These are phyloP conservation scores for Daldinia sp. DNA, from an alignment of 2,329 filamentous ascomycete species.

Conservation along the genomic window DNA sequence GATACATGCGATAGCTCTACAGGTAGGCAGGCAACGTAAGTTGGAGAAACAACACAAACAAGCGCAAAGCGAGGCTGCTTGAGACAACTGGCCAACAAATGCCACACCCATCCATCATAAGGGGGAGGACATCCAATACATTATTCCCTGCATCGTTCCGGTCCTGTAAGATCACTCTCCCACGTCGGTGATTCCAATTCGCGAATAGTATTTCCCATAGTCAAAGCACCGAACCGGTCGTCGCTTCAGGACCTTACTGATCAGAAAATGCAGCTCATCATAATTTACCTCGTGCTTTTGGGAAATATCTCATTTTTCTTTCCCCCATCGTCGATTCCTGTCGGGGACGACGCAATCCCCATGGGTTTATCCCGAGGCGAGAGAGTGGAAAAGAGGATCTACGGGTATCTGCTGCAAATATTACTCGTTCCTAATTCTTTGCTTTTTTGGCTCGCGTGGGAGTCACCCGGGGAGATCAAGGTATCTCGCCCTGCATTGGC, in stretches of 20 bases:
- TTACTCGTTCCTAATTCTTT: conserved; percentile 5
- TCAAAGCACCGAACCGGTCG: conserved; percentile 23
- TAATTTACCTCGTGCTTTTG: background rate
- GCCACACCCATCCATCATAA: conserved; percentile 12
- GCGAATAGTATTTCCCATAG: conserved; percentile 33
- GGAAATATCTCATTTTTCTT: conserved; percentile 30
- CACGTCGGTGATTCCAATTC: conserved; percentile 30
- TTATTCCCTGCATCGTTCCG: conserved; percentile 31
- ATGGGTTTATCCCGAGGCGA: conserved; percentile 1
- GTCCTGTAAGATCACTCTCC: conserved; percentile 7
- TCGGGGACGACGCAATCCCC: background rate
- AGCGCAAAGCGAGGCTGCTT: conserved; percentile 29
- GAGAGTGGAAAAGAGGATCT: background rate
- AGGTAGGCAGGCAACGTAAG: conserved; percentile 1
- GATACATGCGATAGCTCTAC: conserved; percentile 39
- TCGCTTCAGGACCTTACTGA: conserved; percentile 38
- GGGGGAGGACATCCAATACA: conserved; percentile 14
- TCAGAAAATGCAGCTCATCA: conserved; percentile 21
- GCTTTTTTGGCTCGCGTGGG: conserved; percentile 30
- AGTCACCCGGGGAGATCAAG: conserved; percentile 25
- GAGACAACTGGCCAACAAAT: conserved; percentile 39
- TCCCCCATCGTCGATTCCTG: conserved; percentile 9
- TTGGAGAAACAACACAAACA: conserved; percentile 5
- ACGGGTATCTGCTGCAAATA: conserved; percentile 10
- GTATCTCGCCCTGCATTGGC: conserved; percentile 38